phyloP scores from a whole-genome alignment of 805 yeast species.

The Zygosaccharomyces pseudorouxii region DNA sequence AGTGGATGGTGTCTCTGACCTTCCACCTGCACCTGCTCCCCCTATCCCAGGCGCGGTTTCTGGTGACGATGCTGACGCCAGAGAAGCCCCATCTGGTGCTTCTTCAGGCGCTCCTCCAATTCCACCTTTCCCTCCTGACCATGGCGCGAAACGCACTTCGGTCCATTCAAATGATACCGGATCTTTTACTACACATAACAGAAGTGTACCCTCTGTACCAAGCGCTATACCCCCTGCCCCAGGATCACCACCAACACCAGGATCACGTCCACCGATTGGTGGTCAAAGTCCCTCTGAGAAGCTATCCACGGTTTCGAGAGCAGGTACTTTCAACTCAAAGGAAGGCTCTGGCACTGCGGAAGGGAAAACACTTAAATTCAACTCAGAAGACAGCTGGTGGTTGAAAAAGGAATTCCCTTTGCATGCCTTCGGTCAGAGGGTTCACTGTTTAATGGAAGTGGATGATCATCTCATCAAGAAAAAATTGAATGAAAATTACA shows the following conservation, averaged over 20 bases:
- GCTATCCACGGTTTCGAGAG: neutral
- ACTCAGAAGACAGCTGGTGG: slow-evolving; percentile 61
- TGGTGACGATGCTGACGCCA: slow-evolving; percentile 3
- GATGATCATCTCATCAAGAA: slow-evolving; percentile 54
- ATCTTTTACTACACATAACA: slow-evolving; percentile 1
- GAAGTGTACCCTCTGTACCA: slow-evolving; percentile 10
- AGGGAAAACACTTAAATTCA: slow-evolving; percentile 13
- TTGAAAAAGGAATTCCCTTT: slow-evolving; percentile 54
- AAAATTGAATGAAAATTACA: slow-evolving; percentile 48
- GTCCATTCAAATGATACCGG: neutral
- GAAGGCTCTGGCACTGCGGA: slow-evolving; percentile 10
- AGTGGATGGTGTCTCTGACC: slow-evolving; percentile 1
- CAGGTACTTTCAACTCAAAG: slow-evolving; percentile 11
- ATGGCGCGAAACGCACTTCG: slow-evolving; percentile 17
- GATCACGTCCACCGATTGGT: slow-evolving; percentile 8
- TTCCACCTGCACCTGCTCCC: slow-evolving; percentile 20
- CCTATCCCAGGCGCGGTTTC: slow-evolving; percentile 10
- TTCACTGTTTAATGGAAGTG: slow-evolving; percentile 49
- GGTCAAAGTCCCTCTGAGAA: slow-evolving; percentile 11
- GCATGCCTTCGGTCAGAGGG: slow-evolving; percentile 14
- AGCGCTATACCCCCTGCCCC: slow-evolving; percentile 22
- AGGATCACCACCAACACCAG: slow-evolving; percentile 17
- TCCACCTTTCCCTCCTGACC: slow-evolving; percentile 19
- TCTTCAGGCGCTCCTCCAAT: slow-evolving; percentile 10
- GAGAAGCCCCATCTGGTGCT: slow-evolving; percentile 1